Evolutionary conservation across 306 rosid genomes (phyloP).

Genomic region (Cicer judaicum): DNA sequence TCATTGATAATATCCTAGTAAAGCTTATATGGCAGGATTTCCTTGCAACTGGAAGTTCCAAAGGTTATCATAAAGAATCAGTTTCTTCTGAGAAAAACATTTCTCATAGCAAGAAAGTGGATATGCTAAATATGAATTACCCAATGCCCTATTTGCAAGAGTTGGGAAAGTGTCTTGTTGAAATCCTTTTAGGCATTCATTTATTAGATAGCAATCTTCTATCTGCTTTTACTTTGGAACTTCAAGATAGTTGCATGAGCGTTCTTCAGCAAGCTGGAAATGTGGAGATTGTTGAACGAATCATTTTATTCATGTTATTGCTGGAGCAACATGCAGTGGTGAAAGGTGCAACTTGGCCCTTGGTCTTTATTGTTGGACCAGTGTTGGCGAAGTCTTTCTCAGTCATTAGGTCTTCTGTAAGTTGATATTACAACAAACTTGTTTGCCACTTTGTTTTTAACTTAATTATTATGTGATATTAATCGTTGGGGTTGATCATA

Average conservation of each 20-base stretch:
- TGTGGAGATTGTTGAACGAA: conserved; percentile 57
- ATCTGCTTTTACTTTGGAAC: conserved; percentile 59
- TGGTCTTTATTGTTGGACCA: conserved; percentile 86
- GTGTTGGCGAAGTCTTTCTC: conserved; percentile 72
- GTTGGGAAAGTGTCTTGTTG: conserved; percentile 75
- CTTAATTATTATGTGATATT: conserved; percentile 24
- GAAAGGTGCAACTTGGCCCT: conserved; percentile 82
- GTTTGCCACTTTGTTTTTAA: conserved; percentile 22
- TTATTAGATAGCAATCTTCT: conserved; percentile 59
- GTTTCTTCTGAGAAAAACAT: conserved; percentile 51
- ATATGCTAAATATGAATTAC: conserved; percentile 50
- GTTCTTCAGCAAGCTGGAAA: conserved; percentile 60
- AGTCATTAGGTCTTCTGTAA: conserved; percentile 73
- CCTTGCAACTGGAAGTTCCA: conserved; percentile 50
- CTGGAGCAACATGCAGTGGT: conserved; percentile 71
- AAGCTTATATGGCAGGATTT: conserved; percentile 81
- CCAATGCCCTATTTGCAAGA: conserved; percentile 71
- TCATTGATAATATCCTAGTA: conserved; percentile 67
- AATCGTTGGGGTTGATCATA: conserved; percentile 1
- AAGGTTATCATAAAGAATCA: conserved; percentile 53
- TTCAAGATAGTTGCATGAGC: conserved; percentile 60
- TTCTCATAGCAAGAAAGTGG: conserved; percentile 51
- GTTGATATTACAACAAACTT: conserved; percentile 47
- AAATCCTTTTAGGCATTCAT: conserved; percentile 67
- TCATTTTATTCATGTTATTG: conserved; percentile 66